Percentiles rank a stretch among this genome's conserved stretches.
Conservation (phyloP, 2,329 filamentous ascomycete genomes). For the Chrysosporium keratinophilum region DNA sequence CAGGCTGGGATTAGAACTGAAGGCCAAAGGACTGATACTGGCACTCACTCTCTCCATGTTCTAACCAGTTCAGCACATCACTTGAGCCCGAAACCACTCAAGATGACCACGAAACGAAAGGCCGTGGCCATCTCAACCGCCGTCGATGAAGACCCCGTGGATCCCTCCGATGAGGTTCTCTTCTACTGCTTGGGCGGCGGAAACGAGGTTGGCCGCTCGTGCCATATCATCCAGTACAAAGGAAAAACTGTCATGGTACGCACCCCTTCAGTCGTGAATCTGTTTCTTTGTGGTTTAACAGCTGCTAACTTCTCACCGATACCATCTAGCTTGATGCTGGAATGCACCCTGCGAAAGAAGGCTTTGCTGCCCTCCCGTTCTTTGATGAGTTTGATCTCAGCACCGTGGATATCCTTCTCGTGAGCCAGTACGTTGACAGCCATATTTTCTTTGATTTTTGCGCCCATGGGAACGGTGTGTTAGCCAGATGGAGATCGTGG, state of each 20-base stretch:
- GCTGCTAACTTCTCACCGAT: conserved; percentile 12
- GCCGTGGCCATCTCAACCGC: conserved; percentile 60
- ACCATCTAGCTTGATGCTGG: conserved; percentile 80
- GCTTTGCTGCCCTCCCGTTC: conserved; percentile 84
- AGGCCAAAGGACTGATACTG: no score
- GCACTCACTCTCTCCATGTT: neutral
- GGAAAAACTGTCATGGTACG: conserved; percentile 97
- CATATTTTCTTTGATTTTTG: conserved; percentile 16
- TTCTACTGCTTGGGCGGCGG: conserved; percentile 90
- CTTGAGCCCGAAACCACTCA: conserved; percentile 16
- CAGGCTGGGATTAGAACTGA: no score
- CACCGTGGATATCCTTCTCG: conserved; percentile 90
- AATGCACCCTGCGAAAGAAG: conserved; percentile 92
- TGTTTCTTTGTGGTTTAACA: neutral
- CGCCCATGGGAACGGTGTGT: neutral
- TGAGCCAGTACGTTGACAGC: conserved; percentile 81
- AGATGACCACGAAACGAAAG: conserved; percentile 91
- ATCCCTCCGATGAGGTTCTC: conserved; percentile 86
- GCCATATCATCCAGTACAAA: conserved; percentile 98
- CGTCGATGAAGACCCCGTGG: conserved; percentile 68
- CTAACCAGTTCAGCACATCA: neutral
- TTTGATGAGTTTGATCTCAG: conserved; percentile 98
- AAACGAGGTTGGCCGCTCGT: conserved; percentile 93
- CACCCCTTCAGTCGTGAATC: conserved; percentile 8
- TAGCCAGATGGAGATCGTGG: neutral